Evolutionary conservation across 1,284 basidiomycete species (phyloP), one percentile per base, ranked within the genome.

Genomic region (Athelia sp.): DNA sequence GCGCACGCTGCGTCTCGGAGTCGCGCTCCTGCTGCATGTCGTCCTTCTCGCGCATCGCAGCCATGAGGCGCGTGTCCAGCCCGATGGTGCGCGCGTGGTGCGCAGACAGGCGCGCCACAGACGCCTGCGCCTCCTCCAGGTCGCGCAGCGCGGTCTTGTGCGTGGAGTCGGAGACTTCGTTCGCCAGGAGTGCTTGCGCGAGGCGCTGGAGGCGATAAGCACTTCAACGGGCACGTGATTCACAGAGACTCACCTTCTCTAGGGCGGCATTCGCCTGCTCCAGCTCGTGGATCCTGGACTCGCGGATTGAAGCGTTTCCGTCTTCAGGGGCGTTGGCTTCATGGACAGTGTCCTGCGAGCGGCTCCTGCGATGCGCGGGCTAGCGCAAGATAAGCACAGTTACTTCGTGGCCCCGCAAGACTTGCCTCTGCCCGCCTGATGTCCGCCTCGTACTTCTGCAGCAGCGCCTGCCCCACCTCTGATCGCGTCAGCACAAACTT

Each of bases 381-480:
- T 43, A 19, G 21, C 17, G 43, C 38, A 47, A 46, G 54, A 35
- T 10, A 14, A 43, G 40, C 44, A 24, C 44, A 34, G 29, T n/a
- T n/a, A n/a, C n/a, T n/a, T n/a, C n/a, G n/a, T n/a, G n/a, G n/a
- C n/a, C n/a, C n/a, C n/a, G n/a, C n/a, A 21, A 57, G 32, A 62
- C 70, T 51, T 51, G 81, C 82, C 73, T 87, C 80, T 58, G 85
- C 82, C 56, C 79, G 75, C 49, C 87, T 82, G 45, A 93, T 79
- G 63, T 90, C 89, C 3, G 87, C 88, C 67, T 96, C 93, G 63
- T 94, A 92, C 54, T 87, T 76, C 60, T 89, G 83, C 45, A 98
- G 67, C 43, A 98, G 70, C 1, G 93, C 93, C 66, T 93, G 90
- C 1, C 95, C 95, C 44, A 98, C 87, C 72, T 97, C 93, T 93